phyloP scores from a whole-genome alignment of 2,329 filamentous ascomycete genomes.

The Verticillium tricorpus region DNA sequence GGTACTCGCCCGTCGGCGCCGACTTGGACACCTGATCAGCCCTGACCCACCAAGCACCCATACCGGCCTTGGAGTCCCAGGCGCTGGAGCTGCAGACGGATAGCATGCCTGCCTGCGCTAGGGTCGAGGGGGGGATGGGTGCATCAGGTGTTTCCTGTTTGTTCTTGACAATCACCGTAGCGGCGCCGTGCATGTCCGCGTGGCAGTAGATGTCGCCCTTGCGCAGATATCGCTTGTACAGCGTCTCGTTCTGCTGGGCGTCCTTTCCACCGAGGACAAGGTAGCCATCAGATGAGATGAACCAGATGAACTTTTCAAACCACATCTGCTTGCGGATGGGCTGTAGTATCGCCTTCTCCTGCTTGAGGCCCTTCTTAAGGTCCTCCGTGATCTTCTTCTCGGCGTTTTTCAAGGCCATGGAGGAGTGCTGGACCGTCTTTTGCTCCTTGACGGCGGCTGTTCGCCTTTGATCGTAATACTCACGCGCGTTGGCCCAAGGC shows the following conservation, averaged over 20 bases:
- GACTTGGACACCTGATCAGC: slow-evolving; percentile 88
- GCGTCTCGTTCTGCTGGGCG: slow-evolving; percentile 80
- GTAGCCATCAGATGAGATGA: slow-evolving; percentile 93
- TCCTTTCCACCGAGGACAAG: slow-evolving; percentile 87
- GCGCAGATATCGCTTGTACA: slow-evolving; percentile 82
- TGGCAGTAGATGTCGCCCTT: slow-evolving; percentile 92
- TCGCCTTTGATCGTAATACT: slow-evolving; percentile 89
- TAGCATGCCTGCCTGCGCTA: slow-evolving; percentile 84
- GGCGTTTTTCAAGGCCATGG: slow-evolving; percentile 79
- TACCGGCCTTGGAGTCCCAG: slow-evolving; percentile 94
- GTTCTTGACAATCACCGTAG: slow-evolving; percentile 88
- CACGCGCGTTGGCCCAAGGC: slow-evolving; percentile 83
- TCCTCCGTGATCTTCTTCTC: slow-evolving; percentile 85
- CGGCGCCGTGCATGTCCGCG: slow-evolving; percentile 80
- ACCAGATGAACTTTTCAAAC: slow-evolving; percentile 98
- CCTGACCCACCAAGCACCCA: slow-evolving; percentile 95
- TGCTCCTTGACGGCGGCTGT: slow-evolving; percentile 80
- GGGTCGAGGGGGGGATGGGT: slow-evolving; percentile 84
- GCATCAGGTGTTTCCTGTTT: slow-evolving; percentile 70
- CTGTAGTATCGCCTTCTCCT: slow-evolving; percentile 83
- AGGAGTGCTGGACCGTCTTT: slow-evolving; percentile 77
- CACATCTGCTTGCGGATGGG: slow-evolving; percentile 80
- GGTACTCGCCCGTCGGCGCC: slow-evolving; percentile 71
- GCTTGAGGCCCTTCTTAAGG: slow-evolving; percentile 81
- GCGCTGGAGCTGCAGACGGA: slow-evolving; percentile 81